These are phyloP conservation scores for Iris macrosiphon DNA, from an alignment of 106 monocot genomes.

Conservation along the genomic window DNA sequence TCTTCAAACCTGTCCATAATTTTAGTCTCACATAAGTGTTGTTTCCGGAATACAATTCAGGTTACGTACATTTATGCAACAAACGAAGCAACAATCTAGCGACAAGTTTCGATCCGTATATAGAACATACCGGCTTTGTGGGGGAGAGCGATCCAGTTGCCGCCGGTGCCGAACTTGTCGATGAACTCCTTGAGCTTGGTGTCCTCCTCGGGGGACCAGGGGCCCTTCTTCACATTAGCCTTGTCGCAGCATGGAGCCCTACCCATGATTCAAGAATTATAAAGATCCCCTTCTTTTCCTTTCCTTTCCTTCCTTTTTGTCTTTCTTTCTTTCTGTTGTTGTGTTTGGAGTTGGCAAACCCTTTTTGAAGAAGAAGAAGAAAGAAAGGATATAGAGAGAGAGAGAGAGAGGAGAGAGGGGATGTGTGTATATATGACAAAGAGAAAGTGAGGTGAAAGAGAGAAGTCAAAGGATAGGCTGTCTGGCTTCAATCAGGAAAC, in stretches of 20 bases:
- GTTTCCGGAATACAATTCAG: slow-evolving; percentile 65
- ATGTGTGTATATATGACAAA: background rate
- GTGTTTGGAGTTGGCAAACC: no score
- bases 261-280: no score
- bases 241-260: slow-evolving; percentile 87
- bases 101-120: no score
- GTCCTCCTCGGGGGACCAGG: slow-evolving; percentile 89
- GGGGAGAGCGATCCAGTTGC: slow-evolving; percentile 90
- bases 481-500: slow-evolving; percentile 22
- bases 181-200: slow-evolving; percentile 78
- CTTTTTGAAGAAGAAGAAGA: background rate
- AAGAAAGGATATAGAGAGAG: background rate
- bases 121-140: slow-evolving; percentile 74
- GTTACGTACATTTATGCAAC: slow-evolving; percentile 50
- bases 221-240: slow-evolving; percentile 82
- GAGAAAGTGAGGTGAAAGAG: background rate
- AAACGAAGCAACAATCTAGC: background rate
- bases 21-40: slow-evolving; percentile 52
- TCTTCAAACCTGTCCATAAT: slow-evolving; percentile 66
- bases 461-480: slow-evolving; percentile 30
- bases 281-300: slow-evolving; percentile 50
- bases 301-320: background rate
- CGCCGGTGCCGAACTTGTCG: slow-evolving; percentile 72
- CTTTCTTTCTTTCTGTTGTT: background rate
- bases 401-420: background rate